Percentiles rank a stretch among this genome's conserved stretches.
These are phyloP conservation scores for Cucumis variabilis DNA, from an alignment of 331 rosid species.

Conservation along the genomic window DNA sequence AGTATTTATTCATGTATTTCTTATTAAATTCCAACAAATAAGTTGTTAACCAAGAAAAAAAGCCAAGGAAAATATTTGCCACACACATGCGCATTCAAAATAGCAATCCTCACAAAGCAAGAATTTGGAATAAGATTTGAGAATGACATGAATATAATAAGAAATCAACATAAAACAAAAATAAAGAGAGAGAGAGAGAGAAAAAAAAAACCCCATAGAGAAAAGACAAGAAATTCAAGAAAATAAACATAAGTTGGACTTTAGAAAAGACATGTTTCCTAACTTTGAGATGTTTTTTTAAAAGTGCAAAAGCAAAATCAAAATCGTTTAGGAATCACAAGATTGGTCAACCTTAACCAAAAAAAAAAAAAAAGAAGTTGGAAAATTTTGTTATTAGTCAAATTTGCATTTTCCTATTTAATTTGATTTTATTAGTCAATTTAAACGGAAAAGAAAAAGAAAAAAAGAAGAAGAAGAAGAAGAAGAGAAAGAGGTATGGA, in stretches of 20 bases:
- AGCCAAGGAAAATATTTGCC: neutral
- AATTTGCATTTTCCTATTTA: constrained; percentile 47
- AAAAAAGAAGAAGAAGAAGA: neutral
- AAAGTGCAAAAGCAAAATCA: constrained; percentile 38
- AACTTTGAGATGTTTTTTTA: constrained; percentile 24
- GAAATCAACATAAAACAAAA: neutral
- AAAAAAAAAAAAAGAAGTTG: neutral
- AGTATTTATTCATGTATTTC: too few species aligned
- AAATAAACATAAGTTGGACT: neutral
- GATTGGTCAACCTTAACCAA: constrained; percentile 48
- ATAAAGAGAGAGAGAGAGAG: neutral
- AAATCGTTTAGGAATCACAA: constrained; percentile 43
- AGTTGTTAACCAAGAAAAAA: too few species aligned
- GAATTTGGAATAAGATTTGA: constrained; percentile 13
- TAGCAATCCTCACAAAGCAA: constrained; percentile 6
- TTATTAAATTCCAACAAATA: too few species aligned
- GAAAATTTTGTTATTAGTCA: constrained; percentile 39
- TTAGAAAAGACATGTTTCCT: constrained; percentile 5
- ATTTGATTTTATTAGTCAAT: constrained; percentile 49
- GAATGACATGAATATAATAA: neutral
- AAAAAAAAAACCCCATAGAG: neutral
- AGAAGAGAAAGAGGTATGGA: neutral
- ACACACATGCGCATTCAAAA: neutral
- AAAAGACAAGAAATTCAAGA: constrained; percentile 23
- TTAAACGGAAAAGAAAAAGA: neutral